Evolutionary conservation across 2,329 filamentous ascomycete species (phyloP), one percentile per base, ranked within the genome.

Genomic region (Pseudocercospora eumusae): DNA sequence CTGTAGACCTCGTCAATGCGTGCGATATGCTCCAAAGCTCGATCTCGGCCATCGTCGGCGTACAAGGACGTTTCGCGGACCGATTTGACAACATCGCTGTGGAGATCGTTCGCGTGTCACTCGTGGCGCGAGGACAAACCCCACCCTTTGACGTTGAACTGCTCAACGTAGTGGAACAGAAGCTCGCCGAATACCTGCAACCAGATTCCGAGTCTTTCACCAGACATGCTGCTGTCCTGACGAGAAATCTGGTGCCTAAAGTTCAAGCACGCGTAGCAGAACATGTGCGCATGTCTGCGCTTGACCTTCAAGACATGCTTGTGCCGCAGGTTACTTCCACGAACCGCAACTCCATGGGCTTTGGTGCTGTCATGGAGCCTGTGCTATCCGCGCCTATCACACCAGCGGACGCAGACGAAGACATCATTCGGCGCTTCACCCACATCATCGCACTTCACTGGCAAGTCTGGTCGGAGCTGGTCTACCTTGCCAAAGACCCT

Each of bases 391-490:
- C 47, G 6, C 50, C 56, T 31, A 33, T 56, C 20, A 63, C 42
- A 45, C 64, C 60, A 28, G 67, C 61, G 20, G 73, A 75, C 59
- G 66, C 70, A 3, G 70, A 74, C 27, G 68, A 72, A 23, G 88
- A 92, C 62, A 85, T 96, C 74, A 86, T 91, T 0, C 88, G 87
- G 49, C 86, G 91, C 50, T 82, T 96, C 56, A 88, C 91, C 5
- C 93, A 97, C 72, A 86, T 97, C 49, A 87, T 90, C 13, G 83
- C 95, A 5, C 79, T 98, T 23, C 92, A 97, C 76, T 97, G 93
- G 92, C 85, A 91, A 54, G 89, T 96, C 2, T 98, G 93, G 92
- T 84, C 85, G 1, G 85, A 86, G 1, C 80, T 96, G 57, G 86
- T 89, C 11, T 96, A 96, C 73, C 66, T 72, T 9, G 60, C 55